Evolutionary conservation across 2,329 filamentous ascomycete species (phyloP).

Genomic region (Ceratocystis cubensis): DNA sequence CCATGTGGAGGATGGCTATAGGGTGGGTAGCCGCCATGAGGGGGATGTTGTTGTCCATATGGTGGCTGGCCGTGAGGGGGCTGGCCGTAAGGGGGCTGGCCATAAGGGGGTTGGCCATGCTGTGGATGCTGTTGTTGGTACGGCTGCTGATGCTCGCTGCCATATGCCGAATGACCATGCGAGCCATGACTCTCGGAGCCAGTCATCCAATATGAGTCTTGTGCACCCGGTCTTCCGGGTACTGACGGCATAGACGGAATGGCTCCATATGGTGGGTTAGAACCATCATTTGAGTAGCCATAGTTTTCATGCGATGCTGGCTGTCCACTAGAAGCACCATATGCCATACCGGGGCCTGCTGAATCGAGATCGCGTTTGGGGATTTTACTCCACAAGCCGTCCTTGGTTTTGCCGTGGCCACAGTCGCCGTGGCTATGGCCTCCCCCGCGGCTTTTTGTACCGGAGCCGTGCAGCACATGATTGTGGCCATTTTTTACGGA

Average conservation of each 20-base stretch:
- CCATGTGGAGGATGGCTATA: background rate
- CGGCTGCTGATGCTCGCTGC: background rate
- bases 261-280: slow-evolving; percentile 7
- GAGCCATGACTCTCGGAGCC: slow-evolving; percentile 2
- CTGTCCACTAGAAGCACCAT: background rate
- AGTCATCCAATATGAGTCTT: slow-evolving; percentile 19
- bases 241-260: background rate
- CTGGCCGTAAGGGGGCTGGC: background rate
- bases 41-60: slow-evolving; percentile 10
- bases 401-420: slow-evolving; percentile 46
- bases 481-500: slow-evolving; percentile 76
- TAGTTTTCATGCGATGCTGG: background rate
- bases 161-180: background rate
- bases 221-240: background rate
- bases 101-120: background rate
- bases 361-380: slow-evolving; percentile 40
- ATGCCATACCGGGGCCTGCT: slow-evolving; percentile 9
- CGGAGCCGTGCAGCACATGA: slow-evolving; percentile 42
- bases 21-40: background rate
- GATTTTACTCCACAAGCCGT: slow-evolving; percentile 50
- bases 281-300: slow-evolving; percentile 15
- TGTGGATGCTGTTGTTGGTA: slow-evolving; percentile 9
- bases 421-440: slow-evolving; percentile 33
- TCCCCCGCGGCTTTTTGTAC: slow-evolving; percentile 29
- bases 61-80: slow-evolving; percentile 3